Conservation (phyloP, 768 basidiomycete genomes). For the Suillus weaverae region DNA sequence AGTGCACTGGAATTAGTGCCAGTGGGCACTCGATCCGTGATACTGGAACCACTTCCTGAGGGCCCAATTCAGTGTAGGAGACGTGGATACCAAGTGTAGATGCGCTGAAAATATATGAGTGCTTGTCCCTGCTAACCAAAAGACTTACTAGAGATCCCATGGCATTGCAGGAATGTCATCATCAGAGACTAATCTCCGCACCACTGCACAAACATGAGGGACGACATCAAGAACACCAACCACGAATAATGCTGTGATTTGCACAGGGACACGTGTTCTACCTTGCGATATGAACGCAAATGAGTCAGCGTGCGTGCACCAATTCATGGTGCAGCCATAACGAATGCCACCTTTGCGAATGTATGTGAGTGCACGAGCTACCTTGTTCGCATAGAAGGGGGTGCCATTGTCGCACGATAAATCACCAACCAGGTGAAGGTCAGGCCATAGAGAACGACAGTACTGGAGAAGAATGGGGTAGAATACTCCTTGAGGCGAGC, state of each 20-base stretch:
- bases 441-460: neutral
- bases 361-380: neutral
- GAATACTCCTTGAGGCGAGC: neutral
- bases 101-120: neutral
- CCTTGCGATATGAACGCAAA: neutral
- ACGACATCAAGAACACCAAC: neutral
- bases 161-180: slow-evolving; percentile 4
- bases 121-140: neutral
- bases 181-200: neutral
- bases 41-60: neutral
- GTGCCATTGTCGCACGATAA: neutral
- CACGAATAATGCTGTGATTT: neutral
- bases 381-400: neutral
- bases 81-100: neutral
- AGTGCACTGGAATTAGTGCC: neutral
- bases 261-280: neutral
- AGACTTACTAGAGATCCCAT: slow-evolving; percentile 9
- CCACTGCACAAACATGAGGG: neutral
- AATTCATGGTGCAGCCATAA: neutral
- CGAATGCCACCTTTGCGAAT: slow-evolving; percentile 1
- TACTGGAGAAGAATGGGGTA: neutral
- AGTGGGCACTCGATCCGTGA: neutral
- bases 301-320: neutral
- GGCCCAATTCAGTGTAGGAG: neutral
- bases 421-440: neutral